Percentiles rank a stretch among this genome's conserved stretches.
These are phyloP conservation scores for Fragilariopsis cylindrus DNA, from an alignment of 108 stramenopile genomes.

Conservation along the genomic window DNA sequence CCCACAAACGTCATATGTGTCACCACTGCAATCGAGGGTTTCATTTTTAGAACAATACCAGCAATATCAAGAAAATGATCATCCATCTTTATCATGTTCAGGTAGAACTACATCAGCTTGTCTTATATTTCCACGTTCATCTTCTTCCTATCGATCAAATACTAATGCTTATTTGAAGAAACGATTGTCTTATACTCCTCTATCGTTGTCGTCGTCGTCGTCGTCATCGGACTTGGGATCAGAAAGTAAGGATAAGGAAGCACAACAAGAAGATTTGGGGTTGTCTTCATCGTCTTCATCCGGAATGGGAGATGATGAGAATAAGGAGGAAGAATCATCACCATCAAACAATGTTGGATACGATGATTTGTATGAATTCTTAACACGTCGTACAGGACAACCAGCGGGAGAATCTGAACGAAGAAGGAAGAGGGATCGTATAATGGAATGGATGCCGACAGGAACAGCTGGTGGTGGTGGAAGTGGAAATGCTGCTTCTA, in stretches of 20 bases:
- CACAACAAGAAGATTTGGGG: too few species aligned
- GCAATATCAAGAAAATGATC: not conserved
- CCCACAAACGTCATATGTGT: not conserved
- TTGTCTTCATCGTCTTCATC: too few species aligned
- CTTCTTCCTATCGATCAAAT: not conserved
- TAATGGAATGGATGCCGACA: constrained; percentile 26
- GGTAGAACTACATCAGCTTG: not conserved
- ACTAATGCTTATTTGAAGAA: too few species aligned
- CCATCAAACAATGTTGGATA: not conserved
- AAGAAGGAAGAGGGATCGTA: constrained; percentile 34
- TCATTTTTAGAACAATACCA: constrained; percentile 3
- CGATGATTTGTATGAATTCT: constrained; percentile 33
- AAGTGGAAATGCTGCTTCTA: not conserved
- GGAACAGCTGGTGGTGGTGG: constrained; percentile 1
- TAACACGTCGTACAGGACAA: constrained; percentile 23
- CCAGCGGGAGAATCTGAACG: constrained; percentile 28
- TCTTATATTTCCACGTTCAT: not conserved
- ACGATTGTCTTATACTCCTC: too few species aligned
- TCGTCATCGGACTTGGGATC: not conserved
- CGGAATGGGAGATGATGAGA: not conserved
- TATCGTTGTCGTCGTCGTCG: not conserved
- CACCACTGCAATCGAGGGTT: not conserved
- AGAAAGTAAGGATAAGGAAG: not conserved
- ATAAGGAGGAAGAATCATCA: not conserved
- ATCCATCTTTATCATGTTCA: not conserved